phyloP scores from a whole-genome alignment of 257 asterid genomes.

The Eustoma russellianum region DNA sequence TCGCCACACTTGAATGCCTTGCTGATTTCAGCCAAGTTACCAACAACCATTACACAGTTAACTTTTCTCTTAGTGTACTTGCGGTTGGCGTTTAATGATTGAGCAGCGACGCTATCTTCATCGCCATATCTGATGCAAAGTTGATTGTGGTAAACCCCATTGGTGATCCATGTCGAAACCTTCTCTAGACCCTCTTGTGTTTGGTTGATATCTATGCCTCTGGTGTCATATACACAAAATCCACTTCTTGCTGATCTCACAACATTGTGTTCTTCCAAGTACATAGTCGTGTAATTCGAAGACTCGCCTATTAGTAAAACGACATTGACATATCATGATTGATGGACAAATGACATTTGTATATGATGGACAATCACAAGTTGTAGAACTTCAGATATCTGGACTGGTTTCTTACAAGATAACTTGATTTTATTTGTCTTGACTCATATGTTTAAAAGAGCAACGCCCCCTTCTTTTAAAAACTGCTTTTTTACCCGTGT shows the following conservation, averaged over 20 bases:
- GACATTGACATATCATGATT: background rate
- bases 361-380: no score
- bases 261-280: conserved; percentile 64
- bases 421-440: no score
- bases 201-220: conserved; percentile 38
- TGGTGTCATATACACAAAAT: conserved; percentile 54
- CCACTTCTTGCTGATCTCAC: conserved; percentile 54
- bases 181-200: conserved; percentile 39
- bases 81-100: conserved; percentile 4
- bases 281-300: conserved; percentile 45
- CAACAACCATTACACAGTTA: conserved; percentile 51
- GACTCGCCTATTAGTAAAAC: conserved; percentile 18
- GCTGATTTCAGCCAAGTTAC: conserved; percentile 41
- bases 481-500: no score
- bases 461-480: no score
- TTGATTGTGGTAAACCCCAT: conserved; percentile 53
- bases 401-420: no score
- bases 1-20: conserved; percentile 38
- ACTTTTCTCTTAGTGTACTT: conserved; percentile 43
- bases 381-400: no score
- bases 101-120: background rate
- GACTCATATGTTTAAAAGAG: no score
- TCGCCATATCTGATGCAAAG: conserved; percentile 43
- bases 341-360: no score
- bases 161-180: conserved; percentile 45